Percentiles rank a stretch among this genome's conserved stretches.
Evolutionary conservation across 2,329 filamentous ascomycete genomes (phyloP).

Genomic region (Xylaria sp.): DNA sequence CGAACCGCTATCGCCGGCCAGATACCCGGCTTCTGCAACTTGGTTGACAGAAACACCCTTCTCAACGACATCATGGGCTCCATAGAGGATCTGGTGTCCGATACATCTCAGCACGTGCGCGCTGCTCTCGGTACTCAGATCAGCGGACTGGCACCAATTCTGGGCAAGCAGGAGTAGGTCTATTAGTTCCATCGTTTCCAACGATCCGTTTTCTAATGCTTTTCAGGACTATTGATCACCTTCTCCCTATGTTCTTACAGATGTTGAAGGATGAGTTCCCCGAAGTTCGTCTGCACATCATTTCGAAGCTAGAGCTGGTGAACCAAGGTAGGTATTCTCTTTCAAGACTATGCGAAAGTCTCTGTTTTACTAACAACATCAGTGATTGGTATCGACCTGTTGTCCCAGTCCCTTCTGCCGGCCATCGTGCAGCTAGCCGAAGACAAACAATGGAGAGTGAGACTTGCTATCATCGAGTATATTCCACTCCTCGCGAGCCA

Average conservation of each 20-base stretch:
- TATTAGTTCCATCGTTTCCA: background rate
- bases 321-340: slow-evolving; percentile 73
- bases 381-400: slow-evolving; percentile 97
- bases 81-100: slow-evolving; percentile 93
- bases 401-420: slow-evolving; percentile 94
- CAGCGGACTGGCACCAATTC: slow-evolving; percentile 91
- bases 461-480: slow-evolving; percentile 98
- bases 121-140: slow-evolving; percentile 96
- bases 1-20: slow-evolving; percentile 96
- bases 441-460: slow-evolving; percentile 99
- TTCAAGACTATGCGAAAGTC: background rate
- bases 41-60: slow-evolving; percentile 85
- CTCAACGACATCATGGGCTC: slow-evolving; percentile 96
- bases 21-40: slow-evolving; percentile 92
- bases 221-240: slow-evolving; percentile 87
- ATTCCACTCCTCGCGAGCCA: slow-evolving; percentile 95
- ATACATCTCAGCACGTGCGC: slow-evolving; percentile 94
- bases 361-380: slow-evolving; percentile 19
- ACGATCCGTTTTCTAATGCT: slow-evolving; percentile 19
- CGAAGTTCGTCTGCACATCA: slow-evolving; percentile 97
- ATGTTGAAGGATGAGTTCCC: slow-evolving; percentile 99
- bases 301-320: slow-evolving; percentile 98
- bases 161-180: slow-evolving; percentile 93
- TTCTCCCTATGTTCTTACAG: slow-evolving; percentile 97
- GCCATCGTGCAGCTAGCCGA: slow-evolving; percentile 97